Percentiles rank a stretch among this genome's conserved stretches.
These are phyloP conservation scores for Lasiosphaeria ovina DNA, from an alignment of 495 filamentous ascomycete genomes.

Conservation along the genomic window DNA sequence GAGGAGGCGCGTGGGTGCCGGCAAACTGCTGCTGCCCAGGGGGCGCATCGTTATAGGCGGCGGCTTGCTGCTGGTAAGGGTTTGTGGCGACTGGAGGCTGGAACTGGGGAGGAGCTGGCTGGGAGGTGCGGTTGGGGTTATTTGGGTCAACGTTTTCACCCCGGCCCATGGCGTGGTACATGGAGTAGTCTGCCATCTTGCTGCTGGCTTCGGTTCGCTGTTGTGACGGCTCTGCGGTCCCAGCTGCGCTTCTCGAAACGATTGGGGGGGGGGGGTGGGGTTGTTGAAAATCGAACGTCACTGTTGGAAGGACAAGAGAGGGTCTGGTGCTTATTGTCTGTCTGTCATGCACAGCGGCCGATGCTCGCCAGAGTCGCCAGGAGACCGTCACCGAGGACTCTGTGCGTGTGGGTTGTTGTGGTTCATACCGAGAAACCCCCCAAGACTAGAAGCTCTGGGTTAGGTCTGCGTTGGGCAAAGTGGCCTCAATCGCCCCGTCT, in stretches of 20 bases:
- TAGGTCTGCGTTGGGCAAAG: too few relatives aligned
- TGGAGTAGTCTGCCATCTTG: conserved; percentile 70
- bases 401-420: neutral
- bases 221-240: too few relatives aligned
- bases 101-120: conserved; percentile 59
- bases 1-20: conserved; percentile 36
- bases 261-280: neutral
- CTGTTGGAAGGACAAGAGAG: neutral
- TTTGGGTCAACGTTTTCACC: conserved; percentile 60
- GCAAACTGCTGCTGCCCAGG: conserved; percentile 39
- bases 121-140: conserved; percentile 55
- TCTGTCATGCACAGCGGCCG: neutral
- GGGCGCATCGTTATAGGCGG: conserved; percentile 42
- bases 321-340: too few relatives aligned
- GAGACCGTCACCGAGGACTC: conserved; percentile 8
- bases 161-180: conserved; percentile 73
- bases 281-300: too few relatives aligned
- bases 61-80: conserved; percentile 58
- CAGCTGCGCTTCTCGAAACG: too few relatives aligned
- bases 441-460: neutral
- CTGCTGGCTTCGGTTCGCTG: neutral
- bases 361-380: neutral
- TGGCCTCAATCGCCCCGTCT: too few relatives aligned
- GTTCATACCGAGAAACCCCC: neutral
- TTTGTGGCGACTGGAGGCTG: conserved; percentile 48